Evolutionary conservation across 352 stramenopile genomes (phyloP).

Genomic region (Bremia lactucae): DNA sequence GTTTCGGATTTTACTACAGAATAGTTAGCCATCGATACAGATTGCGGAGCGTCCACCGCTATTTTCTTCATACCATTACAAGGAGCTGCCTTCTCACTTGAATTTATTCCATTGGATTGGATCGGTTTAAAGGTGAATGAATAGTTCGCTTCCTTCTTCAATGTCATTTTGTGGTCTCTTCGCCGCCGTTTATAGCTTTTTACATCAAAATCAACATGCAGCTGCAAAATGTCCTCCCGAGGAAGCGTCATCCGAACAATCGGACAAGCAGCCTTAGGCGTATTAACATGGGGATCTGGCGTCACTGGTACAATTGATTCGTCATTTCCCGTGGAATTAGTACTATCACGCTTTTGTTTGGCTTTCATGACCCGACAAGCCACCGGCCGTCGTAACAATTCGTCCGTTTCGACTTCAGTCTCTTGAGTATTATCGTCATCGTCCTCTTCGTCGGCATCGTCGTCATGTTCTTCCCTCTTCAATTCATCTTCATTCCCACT

Average conservation of each 20-base stretch:
- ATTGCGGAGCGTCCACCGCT: slow-evolving; percentile 7
- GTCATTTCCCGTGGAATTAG: slow-evolving; percentile 38
- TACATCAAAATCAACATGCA: slow-evolving; percentile 36
- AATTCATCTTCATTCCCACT: slow-evolving; percentile 33
- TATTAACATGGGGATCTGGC: slow-evolving; percentile 64
- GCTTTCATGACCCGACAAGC: slow-evolving; percentile 23
- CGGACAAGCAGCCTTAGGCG: slow-evolving; percentile 27
- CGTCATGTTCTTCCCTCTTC: slow-evolving; percentile 50
- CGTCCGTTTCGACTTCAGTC: slow-evolving; percentile 32
- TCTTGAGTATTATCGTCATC: slow-evolving; percentile 41
- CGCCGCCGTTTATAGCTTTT: slow-evolving; percentile 51
- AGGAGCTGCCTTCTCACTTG: not conserved
- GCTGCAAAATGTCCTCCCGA: slow-evolving; percentile 23
- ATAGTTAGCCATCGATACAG: slow-evolving; percentile 20
- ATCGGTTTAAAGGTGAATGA: slow-evolving; percentile 25
- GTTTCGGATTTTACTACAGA: slow-evolving; percentile 15
- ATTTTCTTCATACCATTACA: slow-evolving; percentile 10
- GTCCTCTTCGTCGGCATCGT: slow-evolving; percentile 46
- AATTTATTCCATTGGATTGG: slow-evolving; percentile 7
- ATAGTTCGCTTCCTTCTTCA: slow-evolving; percentile 7
- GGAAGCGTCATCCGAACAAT: slow-evolving; percentile 56
- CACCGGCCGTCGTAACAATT: slow-evolving; percentile 21
- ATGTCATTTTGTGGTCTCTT: slow-evolving; percentile 16
- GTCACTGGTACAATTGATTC: slow-evolving; percentile 51
- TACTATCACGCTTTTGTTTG: slow-evolving; percentile 38